Conservation (phyloP, 2,329 filamentous ascomycete species). For the Huntiella moniliformis region DNA sequence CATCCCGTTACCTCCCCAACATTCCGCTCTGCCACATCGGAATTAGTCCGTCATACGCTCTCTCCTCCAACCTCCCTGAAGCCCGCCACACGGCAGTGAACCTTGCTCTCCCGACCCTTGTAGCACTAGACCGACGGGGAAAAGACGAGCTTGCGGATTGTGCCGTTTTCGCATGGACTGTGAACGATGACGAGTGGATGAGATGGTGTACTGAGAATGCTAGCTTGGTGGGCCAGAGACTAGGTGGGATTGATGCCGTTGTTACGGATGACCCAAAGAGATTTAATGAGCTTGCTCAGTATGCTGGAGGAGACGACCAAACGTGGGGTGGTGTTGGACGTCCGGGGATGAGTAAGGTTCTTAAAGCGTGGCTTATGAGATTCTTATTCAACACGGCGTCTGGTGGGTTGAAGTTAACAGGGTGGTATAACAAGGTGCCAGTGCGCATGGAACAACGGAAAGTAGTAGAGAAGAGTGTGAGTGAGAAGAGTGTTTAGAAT, state of each 20-base stretch:
- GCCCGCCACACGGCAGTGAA: conserved; percentile 62
- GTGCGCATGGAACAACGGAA: conserved; percentile 3
- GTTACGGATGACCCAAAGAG: conserved; percentile 66
- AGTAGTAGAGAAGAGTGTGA: not conserved
- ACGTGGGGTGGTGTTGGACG: not conserved
- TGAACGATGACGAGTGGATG: conserved; percentile 66
- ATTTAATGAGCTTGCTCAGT: conserved; percentile 36
- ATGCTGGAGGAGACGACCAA: conserved; percentile 2
- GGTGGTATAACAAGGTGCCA: conserved; percentile 10
- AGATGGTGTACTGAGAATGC: conserved; percentile 45
- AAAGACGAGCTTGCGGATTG: conserved; percentile 31
- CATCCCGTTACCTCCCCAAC: conserved; percentile 39
- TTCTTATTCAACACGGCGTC: conserved; percentile 2
- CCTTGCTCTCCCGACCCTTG: conserved; percentile 39
- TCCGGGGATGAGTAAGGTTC: not conserved
- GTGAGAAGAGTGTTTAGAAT: not conserved
- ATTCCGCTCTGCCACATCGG: conserved; percentile 52
- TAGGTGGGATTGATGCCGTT: conserved; percentile 47
- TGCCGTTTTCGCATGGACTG: conserved; percentile 65
- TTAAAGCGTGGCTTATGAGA: conserved; percentile 3
- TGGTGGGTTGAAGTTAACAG: conserved; percentile 4
- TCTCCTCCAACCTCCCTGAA: conserved; percentile 42
- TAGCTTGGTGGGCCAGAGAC: conserved; percentile 14
- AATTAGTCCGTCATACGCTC: conserved; percentile 46
- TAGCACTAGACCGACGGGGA: conserved; percentile 37